These are phyloP conservation scores for Iris macrosiphon DNA, from an alignment of 106 monocot species.

Conservation along the genomic window DNA sequence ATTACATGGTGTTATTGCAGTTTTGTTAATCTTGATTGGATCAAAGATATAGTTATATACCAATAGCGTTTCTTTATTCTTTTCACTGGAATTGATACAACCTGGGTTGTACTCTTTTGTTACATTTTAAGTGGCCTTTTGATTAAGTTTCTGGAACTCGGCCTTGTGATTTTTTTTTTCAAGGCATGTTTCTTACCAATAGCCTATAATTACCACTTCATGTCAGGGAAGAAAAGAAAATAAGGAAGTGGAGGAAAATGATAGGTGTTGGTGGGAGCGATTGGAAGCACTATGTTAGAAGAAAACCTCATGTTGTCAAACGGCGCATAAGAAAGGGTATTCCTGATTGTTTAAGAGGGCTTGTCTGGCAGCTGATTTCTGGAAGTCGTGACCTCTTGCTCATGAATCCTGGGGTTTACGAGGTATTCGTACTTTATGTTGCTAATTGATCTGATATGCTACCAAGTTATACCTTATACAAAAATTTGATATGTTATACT, in stretches of 20 bases:
- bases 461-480: no score
- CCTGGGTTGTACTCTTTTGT: no score
- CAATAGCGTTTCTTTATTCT: no score
- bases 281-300: constrained; percentile 75
- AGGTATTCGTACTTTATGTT: constrained; percentile 33
- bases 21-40: no score
- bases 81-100: no score
- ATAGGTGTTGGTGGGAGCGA: constrained; percentile 87
- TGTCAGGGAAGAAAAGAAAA: constrained; percentile 56
- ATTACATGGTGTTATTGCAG: no score
- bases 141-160: background rate
- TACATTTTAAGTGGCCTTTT: no score
- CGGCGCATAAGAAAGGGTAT: constrained; percentile 73
- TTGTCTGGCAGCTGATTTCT: constrained; percentile 87
- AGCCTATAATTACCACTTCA: no score
- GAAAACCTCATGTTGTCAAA: constrained; percentile 69
- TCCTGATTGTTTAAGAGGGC: constrained; percentile 75
- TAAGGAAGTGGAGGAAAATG: constrained; percentile 89
- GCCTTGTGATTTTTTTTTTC: background rate
- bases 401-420: constrained; percentile 82
- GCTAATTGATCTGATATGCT: no score
- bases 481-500: no score
- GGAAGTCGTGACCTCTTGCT: constrained; percentile 79
- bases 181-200: background rate
- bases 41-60: no score